phyloP scores from a whole-genome alignment of 495 filamentous ascomycete species.

The Thozetella sp. region DNA sequence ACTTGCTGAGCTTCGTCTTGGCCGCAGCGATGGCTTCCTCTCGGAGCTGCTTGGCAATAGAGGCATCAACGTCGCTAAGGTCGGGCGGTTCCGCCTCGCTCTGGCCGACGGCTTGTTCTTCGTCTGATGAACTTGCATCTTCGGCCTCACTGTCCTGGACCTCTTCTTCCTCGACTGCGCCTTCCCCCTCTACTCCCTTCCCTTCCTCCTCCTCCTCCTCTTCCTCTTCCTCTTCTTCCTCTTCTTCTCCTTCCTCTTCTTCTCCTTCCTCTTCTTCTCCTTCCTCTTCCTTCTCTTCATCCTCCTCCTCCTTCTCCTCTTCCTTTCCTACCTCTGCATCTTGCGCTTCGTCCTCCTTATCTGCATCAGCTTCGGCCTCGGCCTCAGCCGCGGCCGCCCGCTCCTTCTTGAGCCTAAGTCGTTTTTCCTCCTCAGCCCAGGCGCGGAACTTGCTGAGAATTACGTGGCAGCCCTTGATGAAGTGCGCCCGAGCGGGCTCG shows the following conservation, averaged over 20 bases:
- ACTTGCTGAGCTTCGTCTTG: slow-evolving; percentile 11
- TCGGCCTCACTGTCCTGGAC: slow-evolving; percentile 24
- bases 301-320: slow-evolving; percentile 16
- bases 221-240: slow-evolving; percentile 20
- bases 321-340: slow-evolving; percentile 21
- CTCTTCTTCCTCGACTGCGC: slow-evolving; percentile 10
- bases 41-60: slow-evolving; percentile 71
- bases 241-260: slow-evolving; percentile 19
- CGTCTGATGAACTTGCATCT: slow-evolving; percentile 26
- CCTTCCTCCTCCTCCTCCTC: slow-evolving; percentile 14
- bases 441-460: slow-evolving; percentile 83
- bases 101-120: slow-evolving; percentile 19
- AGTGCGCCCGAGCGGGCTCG: slow-evolving; percentile 81
- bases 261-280: slow-evolving; percentile 19
- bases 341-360: slow-evolving; percentile 12
- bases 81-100: slow-evolving; percentile 58
- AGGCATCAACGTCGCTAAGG: slow-evolving; percentile 73
- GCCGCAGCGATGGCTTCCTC: slow-evolving; percentile 62
- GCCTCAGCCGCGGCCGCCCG: slow-evolving; percentile 51
- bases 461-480: slow-evolving; percentile 76
- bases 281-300: slow-evolving; percentile 25
- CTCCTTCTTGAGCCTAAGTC: slow-evolving; percentile 70
- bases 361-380: slow-evolving; percentile 22
- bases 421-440: slow-evolving; percentile 92
- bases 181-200: background rate